phyloP scores from a whole-genome alignment of 1,139 yeast genomes.

The Pichia inconspicua region DNA sequence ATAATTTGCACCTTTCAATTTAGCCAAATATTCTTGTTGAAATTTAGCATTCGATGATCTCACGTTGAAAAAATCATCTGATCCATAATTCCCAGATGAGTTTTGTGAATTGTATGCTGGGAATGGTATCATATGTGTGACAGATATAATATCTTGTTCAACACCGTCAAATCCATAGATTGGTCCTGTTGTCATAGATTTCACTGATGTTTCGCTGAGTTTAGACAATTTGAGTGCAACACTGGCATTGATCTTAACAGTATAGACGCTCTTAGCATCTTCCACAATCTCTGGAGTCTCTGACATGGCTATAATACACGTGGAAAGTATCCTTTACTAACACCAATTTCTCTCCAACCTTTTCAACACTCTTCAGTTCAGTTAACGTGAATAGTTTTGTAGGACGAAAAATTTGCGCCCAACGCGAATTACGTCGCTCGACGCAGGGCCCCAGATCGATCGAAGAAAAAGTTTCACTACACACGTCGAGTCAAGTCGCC shows the following conservation, averaged over 20 bases:
- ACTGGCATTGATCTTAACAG: conserved; percentile 44
- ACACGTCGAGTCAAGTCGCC: neutral
- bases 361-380: too few relatives aligned
- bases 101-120: conserved; percentile 36
- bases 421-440: neutral
- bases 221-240: conserved; percentile 66
- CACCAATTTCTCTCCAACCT: too few relatives aligned
- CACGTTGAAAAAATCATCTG: conserved; percentile 46
- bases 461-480: neutral
- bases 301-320: neutral
- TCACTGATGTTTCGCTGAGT: conserved; percentile 64
- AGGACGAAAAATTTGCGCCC: neutral
- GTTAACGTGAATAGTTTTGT: too few relatives aligned
- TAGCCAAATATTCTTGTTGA: conserved; percentile 61
- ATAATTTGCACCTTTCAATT: conserved; percentile 54
- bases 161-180: conserved; percentile 62
- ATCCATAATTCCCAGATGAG: conserved; percentile 30
- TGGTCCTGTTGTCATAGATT: conserved; percentile 66
- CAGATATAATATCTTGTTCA: conserved; percentile 40
- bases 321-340: too few relatives aligned
- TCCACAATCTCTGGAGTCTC: neutral
- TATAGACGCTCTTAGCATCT: neutral
- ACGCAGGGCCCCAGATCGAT: neutral
- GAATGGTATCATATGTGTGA: conserved; percentile 46
- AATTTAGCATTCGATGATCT: conserved; percentile 55